Percentiles rank a stretch among this genome's conserved stretches.
These are phyloP conservation scores for Linnemannia schmuckeri DNA, from an alignment of 192 early-diverging fungal species.

Conservation along the genomic window DNA sequence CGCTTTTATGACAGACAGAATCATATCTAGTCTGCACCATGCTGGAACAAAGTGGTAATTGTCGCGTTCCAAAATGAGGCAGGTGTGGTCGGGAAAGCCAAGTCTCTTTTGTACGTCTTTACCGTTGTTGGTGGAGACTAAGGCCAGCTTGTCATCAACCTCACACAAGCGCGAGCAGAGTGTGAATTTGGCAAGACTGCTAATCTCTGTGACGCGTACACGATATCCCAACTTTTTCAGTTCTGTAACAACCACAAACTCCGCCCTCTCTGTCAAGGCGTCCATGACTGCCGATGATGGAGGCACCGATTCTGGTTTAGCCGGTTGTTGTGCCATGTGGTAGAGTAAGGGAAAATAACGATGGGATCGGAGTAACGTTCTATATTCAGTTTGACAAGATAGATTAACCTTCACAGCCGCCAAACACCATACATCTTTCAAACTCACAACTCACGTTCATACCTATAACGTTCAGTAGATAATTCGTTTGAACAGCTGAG, in stretches of 20 bases:
- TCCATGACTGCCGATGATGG: not conserved
- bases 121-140: not conserved
- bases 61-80: constrained; percentile 2
- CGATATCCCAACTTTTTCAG: not conserved
- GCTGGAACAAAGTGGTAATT: not conserved
- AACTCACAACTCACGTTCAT: not conserved
- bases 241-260: not conserved
- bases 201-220: not conserved
- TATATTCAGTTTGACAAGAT: not conserved
- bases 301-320: not conserved
- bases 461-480: not conserved
- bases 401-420: not conserved
- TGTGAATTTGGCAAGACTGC: not conserved
- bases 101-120: constrained; percentile 3
- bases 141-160: not conserved
- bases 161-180: not conserved
- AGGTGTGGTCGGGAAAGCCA: not conserved
- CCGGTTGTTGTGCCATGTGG: not conserved
- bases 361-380: not conserved
- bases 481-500: not conserved
- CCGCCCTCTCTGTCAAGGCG: not conserved
- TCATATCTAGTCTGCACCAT: not conserved
- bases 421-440: not conserved
- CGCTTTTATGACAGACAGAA: not conserved
- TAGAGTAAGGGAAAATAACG: not conserved